Evolutionary conservation across 2,329 filamentous ascomycete genomes (phyloP).

Genomic region (Pseudogymnoascus sp.): DNA sequence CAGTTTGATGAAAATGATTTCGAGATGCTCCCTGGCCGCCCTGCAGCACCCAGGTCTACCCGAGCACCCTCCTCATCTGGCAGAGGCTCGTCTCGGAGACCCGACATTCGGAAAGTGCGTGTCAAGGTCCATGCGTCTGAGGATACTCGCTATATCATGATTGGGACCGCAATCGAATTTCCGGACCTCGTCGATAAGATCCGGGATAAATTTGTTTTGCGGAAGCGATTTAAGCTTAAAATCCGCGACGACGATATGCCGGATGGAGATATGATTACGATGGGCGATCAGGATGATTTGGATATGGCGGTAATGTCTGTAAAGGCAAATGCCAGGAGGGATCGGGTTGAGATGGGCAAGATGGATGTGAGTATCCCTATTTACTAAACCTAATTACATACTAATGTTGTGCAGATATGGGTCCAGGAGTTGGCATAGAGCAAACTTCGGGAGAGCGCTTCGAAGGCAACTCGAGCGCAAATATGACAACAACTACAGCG

Average conservation of each 20-base stretch:
- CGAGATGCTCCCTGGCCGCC: slow-evolving; percentile 60
- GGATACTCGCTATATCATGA: slow-evolving; percentile 89
- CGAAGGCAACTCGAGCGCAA: not conserved
- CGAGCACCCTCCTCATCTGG: slow-evolving; percentile 32
- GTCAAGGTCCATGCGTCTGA: slow-evolving; percentile 79
- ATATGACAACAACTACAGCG: not conserved
- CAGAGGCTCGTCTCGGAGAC: slow-evolving; percentile 48
- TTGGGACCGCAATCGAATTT: slow-evolving; percentile 64
- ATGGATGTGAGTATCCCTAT: slow-evolving; percentile 68
- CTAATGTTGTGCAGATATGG: slow-evolving; percentile 5
- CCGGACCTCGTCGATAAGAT: slow-evolving; percentile 70
- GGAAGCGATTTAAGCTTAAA: slow-evolving; percentile 78
- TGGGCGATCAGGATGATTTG: slow-evolving; percentile 93
- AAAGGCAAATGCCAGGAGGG: slow-evolving; percentile 59
- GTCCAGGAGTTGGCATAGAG: not conserved
- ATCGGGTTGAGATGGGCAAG: slow-evolving; percentile 77
- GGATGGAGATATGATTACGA: slow-evolving; percentile 86
- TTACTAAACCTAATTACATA: not conserved
- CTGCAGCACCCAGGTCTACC: slow-evolving; percentile 32
- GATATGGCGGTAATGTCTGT: slow-evolving; percentile 74
- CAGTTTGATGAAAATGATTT: slow-evolving; percentile 71
- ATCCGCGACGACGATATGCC: slow-evolving; percentile 69
- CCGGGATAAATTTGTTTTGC: slow-evolving; percentile 75
- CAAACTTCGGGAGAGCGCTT: not conserved
- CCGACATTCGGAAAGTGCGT: slow-evolving; percentile 68